Base-by-base conservation (phyloP, 768 basidiomycete genomes). In the Leccinum fibrillosum region DNA sequence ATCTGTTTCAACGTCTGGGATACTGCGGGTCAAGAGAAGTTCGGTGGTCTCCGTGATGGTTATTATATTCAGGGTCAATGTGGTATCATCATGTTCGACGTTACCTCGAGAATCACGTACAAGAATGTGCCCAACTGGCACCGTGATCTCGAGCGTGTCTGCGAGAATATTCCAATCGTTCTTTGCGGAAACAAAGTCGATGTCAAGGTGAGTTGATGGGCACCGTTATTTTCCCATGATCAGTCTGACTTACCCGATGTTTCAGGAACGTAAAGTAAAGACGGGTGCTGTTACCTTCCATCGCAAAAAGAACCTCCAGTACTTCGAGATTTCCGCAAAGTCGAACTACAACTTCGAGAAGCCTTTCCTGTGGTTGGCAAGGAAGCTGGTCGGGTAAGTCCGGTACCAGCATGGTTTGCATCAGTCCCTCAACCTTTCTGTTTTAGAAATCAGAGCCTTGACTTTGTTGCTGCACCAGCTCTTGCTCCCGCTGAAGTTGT, bases 121-220 rank as follows among this genome's bases (percentile, higher is more conserved):
- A 98, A 98, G 83, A 98, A 98, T 75, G 97, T 99, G 34, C 97
- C 97, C 66, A 99, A 98, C 84, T 99, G 97, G 97, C 96, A 98
- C 82, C 91, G 97, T 72, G 97, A 99, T 76, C 90, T 94, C 68
- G 97, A 98, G 81, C 93, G 97, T 62, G 97, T 99, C 56, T 99
- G 97, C 78, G 97, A 99, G 81, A 97, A 94, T 81, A 99, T 99
- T 71, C 97, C 97, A 61, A 97, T 98, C 71, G 97, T 99, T 26
- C 86, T 99, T 49, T 98, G 97, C 75, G 97, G 97, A 66, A 99
- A 98, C 86, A 99, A 99, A 77, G 97, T 98, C 60, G 97, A 99
- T 73, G 96, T 99, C 66, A 99, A 99, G 86, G 96, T 93, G 17
- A 54, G 85, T 72, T 34, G 44, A 48, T 44, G 30, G 45, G 49